Evolutionary conservation across 225 moss, liverwort and hornwort genomes (phyloP), one percentile per base, ranked within the genome.

Genomic region (Pseudisothecium myosuroides): DNA sequence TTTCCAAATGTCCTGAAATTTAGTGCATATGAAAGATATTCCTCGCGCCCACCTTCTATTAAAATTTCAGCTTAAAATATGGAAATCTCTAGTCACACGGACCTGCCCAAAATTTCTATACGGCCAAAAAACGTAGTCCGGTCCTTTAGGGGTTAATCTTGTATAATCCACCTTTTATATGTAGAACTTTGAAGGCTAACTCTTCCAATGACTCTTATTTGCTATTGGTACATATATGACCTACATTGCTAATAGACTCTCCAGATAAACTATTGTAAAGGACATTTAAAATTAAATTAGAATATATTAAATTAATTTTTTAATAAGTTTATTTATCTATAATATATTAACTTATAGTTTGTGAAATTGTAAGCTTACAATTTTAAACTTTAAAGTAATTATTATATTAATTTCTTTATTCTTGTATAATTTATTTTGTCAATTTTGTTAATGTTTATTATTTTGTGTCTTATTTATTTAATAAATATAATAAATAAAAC

Each of bases 211-310:
- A 41, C 8, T 41, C 5, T 71, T 71, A 14, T 41, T 71, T 71
- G 8, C 1, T 71, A 8, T 71, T 41, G 14, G 41, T 3, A 71
- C 14, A 24, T 71, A 39, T 2, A 41, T 71, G 24, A 24, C 41
- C 5, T 41, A 41, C 1, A 71, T 14, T 71, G 3, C 12, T 71
- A 20, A 71, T 39, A 41, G 71, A 41, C 1, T 41, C 41, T 71
- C 13, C 1, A 69, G 0, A 69, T 8, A 39, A 39, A n/a, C 8
- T 39, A 7, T 24, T 0, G 0, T 24, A 39, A 68, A 24, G 14
- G 8, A 0, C n/a, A n/a, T 13, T 39, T 7, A 39, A 37, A n/a
- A 68, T 23, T n/a, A 7, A 22, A 68, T 12, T n/a, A 7, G 6
- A 67, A 67, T 36, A 37, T 22, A 22, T 7, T 22, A 22, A 22